Base-by-base conservation (phyloP, 176 grass and related monocot genomes). In the Oryza glumipatula region DNA sequence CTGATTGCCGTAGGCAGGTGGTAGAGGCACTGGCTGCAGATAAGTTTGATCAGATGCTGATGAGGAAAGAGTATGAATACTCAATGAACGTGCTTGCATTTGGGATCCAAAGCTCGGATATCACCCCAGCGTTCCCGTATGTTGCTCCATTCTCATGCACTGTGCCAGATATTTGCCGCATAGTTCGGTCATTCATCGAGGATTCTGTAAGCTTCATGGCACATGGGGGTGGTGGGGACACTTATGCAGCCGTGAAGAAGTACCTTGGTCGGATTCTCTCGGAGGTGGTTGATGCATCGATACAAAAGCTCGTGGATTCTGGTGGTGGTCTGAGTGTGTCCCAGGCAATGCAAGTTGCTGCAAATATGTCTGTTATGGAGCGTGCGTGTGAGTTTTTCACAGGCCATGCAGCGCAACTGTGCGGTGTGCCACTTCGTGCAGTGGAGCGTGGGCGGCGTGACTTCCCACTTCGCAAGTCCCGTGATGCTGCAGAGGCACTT, bases 21-120 rank as follows among this genome's bases (percentile, higher is more conserved):
- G 89, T 82, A 13, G 97, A 99, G 85, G 86, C 92, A 61, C 86
- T 99, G 9, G 89, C 89, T 15, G 93, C 97, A 48, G 97, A 99
- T 81, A 94, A 91, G 69, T 96, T 96, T 60, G 97, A 96, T 81
- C 97, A 99, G 80, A 96, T 99, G 97, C 75, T 99, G 49, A 99
- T 99, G 97, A 99, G 91, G 77, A 99, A 96, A 88, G 97, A 99
- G 87, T 99, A 99, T 39, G 97, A 99, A 54, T 99, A 99, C 82
- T 96, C 97, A 38, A 99, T 99, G 97, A 96, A 99, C 66, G 94
- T 99, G 14, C 86, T 96, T 79, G 92, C 97, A 22, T 99, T 99
- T 89, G 93, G 94, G 74, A 96, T 99, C 78, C 97, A 99, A 86
- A 96, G 86, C 75, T 94, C 97, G 17, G 94, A 96, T 77, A 99